Conservation (phyloP, 1,284 basidiomycete species). For the Heterobasidion irregulare region DNA sequence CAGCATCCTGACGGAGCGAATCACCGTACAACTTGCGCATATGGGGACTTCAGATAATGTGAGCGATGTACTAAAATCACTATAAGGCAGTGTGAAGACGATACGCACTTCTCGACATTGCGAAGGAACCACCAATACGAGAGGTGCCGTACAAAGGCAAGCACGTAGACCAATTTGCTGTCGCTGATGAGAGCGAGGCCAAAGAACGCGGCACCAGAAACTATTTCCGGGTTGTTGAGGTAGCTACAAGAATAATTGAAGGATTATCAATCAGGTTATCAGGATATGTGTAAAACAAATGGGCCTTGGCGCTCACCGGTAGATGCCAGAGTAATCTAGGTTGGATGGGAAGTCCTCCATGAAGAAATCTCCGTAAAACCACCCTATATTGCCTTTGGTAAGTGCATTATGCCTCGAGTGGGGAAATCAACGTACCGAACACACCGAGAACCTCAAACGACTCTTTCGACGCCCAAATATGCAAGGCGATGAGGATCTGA, state of each 20-base stretch:
- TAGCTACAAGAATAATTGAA: slow-evolving; percentile 40
- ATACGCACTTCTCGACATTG: slow-evolving; percentile 75
- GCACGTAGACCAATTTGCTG: slow-evolving; percentile 75
- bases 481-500: slow-evolving; percentile 80
- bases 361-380: slow-evolving; percentile 99
- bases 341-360: slow-evolving; percentile 88
- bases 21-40: slow-evolving; percentile 96
- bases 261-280: neutral
- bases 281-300: neutral
- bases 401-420: neutral
- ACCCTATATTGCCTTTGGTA: slow-evolving; percentile 42
- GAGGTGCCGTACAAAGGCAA: slow-evolving; percentile 83
- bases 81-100: neutral
- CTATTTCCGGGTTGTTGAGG: slow-evolving; percentile 93
- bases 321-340: slow-evolving; percentile 94
- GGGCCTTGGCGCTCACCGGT: slow-evolving; percentile 45
- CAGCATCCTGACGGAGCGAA: slow-evolving; percentile 88
- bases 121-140: slow-evolving; percentile 91
- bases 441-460: slow-evolving; percentile 90
- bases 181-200: slow-evolving; percentile 88
- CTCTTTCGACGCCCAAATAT: slow-evolving; percentile 87
- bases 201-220: slow-evolving; percentile 94
- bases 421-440: slow-evolving; percentile 52
- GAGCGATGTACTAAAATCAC: neutral
- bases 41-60: slow-evolving; percentile 65